Conservation (phyloP, 176 grass and related monocot species). For the Aegilops speltoides region DNA sequence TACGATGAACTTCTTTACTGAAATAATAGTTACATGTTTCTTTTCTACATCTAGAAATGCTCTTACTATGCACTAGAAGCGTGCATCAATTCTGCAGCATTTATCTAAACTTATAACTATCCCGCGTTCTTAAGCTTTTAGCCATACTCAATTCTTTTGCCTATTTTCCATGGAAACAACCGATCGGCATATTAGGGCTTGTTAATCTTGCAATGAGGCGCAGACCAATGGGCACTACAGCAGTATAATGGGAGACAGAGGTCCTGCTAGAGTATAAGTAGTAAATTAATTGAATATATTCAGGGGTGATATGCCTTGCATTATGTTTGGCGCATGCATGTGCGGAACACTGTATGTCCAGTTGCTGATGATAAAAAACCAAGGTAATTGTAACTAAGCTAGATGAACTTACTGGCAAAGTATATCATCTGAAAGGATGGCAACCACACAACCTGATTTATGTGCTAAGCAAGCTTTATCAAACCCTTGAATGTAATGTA, state of each 20-base stretch:
- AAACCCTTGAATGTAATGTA: background rate
- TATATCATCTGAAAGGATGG: background rate
- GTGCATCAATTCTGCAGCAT: no score
- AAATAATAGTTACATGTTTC: no score
- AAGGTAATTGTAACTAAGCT: background rate
- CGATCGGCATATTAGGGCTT: background rate
- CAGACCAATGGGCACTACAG: background rate
- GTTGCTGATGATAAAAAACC: background rate
- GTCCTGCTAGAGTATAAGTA: background rate
- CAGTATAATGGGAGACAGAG: no score
- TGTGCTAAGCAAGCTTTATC: background rate
- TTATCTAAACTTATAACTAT: no score
- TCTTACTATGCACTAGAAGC: no score
- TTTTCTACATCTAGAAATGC: no score
- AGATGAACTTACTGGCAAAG: background rate
- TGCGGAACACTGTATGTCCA: background rate
- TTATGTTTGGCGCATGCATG: no score
- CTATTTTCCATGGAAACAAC: background rate
- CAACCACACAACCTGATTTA: slow-evolving; percentile 17
- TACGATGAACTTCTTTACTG: no score
- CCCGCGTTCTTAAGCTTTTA: no score
- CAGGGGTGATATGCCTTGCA: background rate
- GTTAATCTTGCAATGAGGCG: background rate
- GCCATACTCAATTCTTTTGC: no score
- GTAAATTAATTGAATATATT: background rate